Evolutionary conservation across 768 basidiomycete species (phyloP).

Genomic region (Phylloporus sp.): DNA sequence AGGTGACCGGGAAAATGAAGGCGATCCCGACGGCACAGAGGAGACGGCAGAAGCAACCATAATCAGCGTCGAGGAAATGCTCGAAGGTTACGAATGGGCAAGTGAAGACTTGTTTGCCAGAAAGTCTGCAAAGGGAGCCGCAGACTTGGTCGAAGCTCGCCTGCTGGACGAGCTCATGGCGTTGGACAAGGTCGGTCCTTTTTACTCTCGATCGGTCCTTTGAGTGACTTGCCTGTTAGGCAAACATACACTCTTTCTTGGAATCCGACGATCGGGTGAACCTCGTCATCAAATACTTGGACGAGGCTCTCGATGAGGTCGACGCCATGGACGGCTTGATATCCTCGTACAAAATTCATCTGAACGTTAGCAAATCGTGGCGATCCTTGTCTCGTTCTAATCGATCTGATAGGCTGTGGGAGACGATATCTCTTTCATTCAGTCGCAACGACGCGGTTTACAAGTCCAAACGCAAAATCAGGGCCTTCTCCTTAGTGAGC

Average conservation of each 20-base stretch:
- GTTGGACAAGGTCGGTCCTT: conserved; percentile 74
- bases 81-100: conserved; percentile 98
- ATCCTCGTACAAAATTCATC: conserved; percentile 92
- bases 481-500: conserved; percentile 71
- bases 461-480: conserved; percentile 99
- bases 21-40: conserved; percentile 54
- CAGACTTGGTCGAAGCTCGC: conserved; percentile 88
- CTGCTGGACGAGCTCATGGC: conserved; percentile 87
- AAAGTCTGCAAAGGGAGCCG: conserved; percentile 63
- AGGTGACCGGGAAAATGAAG: conserved; percentile 39
- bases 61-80: conserved; percentile 94
- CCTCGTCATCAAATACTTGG: conserved; percentile 80
- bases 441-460: conserved; percentile 91
- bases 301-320: conserved; percentile 82
- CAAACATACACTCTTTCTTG: conserved; percentile 95
- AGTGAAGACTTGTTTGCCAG: conserved; percentile 69
- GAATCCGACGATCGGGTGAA: conserved; percentile 92
- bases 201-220: not conserved
- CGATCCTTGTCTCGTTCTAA: conserved; percentile 11
- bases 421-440: conserved; percentile 94
- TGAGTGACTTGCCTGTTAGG: conserved; percentile 35
- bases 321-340: conserved; percentile 87
- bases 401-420: conserved; percentile 64
- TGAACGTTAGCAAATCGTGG: conserved; percentile 61
- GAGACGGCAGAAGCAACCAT: conserved; percentile 79